Evolutionary conservation across 306 rosid genomes (phyloP), one percentile per base, ranked within the genome.

Genomic region (Aeschynomene evenia): DNA sequence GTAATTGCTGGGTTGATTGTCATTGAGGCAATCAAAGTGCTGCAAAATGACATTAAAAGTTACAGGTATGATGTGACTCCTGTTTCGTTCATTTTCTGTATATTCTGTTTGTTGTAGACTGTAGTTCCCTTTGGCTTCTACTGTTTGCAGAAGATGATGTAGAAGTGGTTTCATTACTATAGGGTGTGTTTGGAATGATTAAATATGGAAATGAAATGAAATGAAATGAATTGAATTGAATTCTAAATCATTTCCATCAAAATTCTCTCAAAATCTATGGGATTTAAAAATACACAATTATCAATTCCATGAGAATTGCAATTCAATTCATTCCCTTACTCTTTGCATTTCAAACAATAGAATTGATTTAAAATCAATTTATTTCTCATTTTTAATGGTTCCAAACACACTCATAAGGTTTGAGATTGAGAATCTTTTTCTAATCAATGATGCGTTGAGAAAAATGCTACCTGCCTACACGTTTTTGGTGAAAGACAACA

Each of bases 1-100:
- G 74, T 91, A 62, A 83, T 95, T 79, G 99, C 99, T 68, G 99
- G 99, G 42, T 82, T 95, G 88, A 95, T 95, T 84, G 99, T 95
- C 60, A 89, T 91, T 34, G 99, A 95, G 84, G 92, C 99, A 63
- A 86, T 95, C 73, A 95, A 95, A 80, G 99, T 95, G 81, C 95
- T 95, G 79, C 81, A 77, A 75, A 89, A 79, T 23, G 95, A 89
- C 85, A 52, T 67, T 8, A 73, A 87, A 63, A 91, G 45, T 34
- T 95, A 86, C 58, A 89, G 99, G 99, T 87, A 75, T 66, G 87
- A 56, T 56, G 64, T 67, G 70, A 60, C 74, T 63, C 34, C 52
- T 52, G 20, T 68, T n/a, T 75, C 28, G 53, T 63, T 15, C 63
- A 10, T 65, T 3, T 54, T 53, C 15, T 60, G 22, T 63, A 15